phyloP scores from a whole-genome alignment of 768 basidiomycete species.

The Ephemerocybe angulata region DNA sequence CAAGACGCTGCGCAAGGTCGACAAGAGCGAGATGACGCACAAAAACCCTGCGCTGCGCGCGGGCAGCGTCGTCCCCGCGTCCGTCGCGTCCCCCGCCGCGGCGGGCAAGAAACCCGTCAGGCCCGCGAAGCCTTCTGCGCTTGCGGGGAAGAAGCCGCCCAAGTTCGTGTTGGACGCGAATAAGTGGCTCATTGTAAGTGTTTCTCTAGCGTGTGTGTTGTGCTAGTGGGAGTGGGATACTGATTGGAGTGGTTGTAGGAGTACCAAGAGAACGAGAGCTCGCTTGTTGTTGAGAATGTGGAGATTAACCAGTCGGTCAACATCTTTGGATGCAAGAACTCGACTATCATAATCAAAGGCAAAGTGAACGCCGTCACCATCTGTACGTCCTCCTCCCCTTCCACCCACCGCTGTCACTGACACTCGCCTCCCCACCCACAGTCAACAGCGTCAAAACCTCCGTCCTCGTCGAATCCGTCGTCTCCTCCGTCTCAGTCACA shows the following conservation, averaged over 20 bases:
- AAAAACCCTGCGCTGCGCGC: conserved; percentile 91
- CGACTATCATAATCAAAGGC: conserved; percentile 79
- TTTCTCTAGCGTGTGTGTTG: too few species aligned
- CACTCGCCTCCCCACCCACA: conserved; percentile 29
- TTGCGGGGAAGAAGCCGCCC: conserved; percentile 86
- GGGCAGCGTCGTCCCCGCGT: conserved; percentile 43
- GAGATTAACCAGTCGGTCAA: conserved; percentile 83
- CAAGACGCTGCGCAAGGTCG: conserved; percentile 87
- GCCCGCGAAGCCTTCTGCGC: conserved; percentile 79
- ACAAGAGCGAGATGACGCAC: conserved; percentile 97
- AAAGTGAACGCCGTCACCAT: conserved; percentile 94
- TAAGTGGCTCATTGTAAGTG: conserved; percentile 87
- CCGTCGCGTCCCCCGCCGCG: conserved; percentile 24
- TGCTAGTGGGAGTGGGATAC: too few species aligned
- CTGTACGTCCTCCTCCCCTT: conserved; percentile 44
- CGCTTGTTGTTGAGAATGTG: conserved; percentile 68
- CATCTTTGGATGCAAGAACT: conserved; percentile 86
- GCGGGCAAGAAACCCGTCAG: conserved; percentile 64
- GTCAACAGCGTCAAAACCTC: conserved; percentile 88
- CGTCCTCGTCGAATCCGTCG: conserved; percentile 85
- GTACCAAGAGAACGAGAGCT: conserved; percentile 79
- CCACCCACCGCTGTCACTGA: neutral
- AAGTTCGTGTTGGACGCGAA: conserved; percentile 88
- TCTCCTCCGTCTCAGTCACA: conserved; percentile 87
- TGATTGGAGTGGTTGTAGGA: too few species aligned